Evolutionary conservation across 352 stramenopile genomes (phyloP).

Genomic region (Phytophthora kernoviae): DNA sequence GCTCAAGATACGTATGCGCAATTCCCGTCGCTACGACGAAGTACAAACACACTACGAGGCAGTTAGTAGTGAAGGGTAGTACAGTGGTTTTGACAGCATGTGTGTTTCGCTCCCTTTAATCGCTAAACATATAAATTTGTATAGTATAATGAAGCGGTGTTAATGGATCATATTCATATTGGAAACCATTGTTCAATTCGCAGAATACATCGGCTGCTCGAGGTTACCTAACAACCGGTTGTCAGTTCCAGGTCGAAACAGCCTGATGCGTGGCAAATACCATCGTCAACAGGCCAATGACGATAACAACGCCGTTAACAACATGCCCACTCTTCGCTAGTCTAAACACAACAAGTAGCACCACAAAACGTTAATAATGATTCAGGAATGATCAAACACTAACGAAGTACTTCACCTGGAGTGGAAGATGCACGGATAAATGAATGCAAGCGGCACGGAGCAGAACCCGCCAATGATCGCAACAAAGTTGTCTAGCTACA

Average conservation of each 20-base stretch:
- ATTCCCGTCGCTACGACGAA: too few relatives aligned
- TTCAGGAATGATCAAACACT: not conserved
- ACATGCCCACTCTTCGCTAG: conserved; percentile 46
- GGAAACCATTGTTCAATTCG: too few relatives aligned
- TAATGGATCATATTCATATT: too few relatives aligned
- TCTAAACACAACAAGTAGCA: conserved; percentile 8
- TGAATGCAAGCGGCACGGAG: conserved; percentile 69
- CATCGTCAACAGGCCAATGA: conserved; percentile 55
- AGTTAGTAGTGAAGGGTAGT: too few relatives aligned
- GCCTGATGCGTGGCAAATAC: conserved; percentile 56
- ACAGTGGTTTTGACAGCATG: too few relatives aligned
- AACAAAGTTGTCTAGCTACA: conserved; percentile 65
- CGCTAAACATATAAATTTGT: too few relatives aligned
- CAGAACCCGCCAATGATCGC: conserved; percentile 71
- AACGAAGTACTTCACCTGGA: conserved; percentile 26
- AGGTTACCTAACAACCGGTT: not conserved
- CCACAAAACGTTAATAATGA: conserved; percentile 5
- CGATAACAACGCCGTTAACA: conserved; percentile 45
- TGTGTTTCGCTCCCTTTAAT: too few relatives aligned
- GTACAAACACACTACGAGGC: too few relatives aligned
- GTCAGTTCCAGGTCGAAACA: conserved; percentile 43
- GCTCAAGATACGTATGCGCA: too few relatives aligned
- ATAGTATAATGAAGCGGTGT: too few relatives aligned
- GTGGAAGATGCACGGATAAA: conserved; percentile 73
- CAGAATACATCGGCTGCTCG: not conserved